These are phyloP conservation scores for Trichoderma erinaceum DNA, from an alignment of 495 filamentous ascomycete species.

Conservation along the genomic window DNA sequence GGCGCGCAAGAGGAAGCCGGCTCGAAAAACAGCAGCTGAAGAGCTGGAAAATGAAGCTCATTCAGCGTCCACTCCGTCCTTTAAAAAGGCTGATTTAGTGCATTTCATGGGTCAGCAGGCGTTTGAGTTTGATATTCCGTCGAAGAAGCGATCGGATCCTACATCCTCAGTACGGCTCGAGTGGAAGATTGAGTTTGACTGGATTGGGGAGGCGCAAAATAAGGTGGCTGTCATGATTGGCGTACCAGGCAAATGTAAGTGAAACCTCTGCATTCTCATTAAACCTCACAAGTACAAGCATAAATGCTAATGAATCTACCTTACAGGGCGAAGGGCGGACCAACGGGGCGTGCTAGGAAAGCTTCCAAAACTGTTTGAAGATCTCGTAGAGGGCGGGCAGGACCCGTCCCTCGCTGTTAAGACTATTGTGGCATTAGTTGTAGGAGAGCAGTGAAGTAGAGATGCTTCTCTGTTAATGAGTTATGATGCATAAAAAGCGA, in stretches of 20 bases:
- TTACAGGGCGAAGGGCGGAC: conserved; percentile 47
- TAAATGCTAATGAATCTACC: conserved; percentile 21
- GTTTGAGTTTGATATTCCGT: conserved; percentile 36
- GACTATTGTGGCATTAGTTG: conserved; percentile 46
- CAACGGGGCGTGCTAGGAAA: conserved; percentile 39
- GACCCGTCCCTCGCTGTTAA: conserved; percentile 47
- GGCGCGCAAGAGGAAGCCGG: conserved; percentile 21
- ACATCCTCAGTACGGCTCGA: conserved; percentile 34
- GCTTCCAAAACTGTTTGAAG: conserved; percentile 47
- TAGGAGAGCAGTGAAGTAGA: conserved; percentile 28
- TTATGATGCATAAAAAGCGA: background rate
- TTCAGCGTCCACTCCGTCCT: conserved; percentile 16
- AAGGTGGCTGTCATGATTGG: conserved; percentile 39
- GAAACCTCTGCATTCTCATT: background rate
- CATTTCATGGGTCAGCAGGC: conserved; percentile 39
- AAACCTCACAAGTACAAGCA: background rate
- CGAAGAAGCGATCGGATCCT: conserved; percentile 17
- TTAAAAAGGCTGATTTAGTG: conserved; percentile 25
- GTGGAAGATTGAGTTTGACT: conserved; percentile 57
- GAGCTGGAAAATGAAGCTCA: conserved; percentile 22
- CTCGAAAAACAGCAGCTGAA: conserved; percentile 21
- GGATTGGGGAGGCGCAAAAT: conserved; percentile 56
- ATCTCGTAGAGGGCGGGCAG: conserved; percentile 41
- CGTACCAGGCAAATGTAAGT: conserved; percentile 49
- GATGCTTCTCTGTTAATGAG: background rate